Evolutionary conservation across 23 red algal genomes (phyloP).

Genomic region (Pyropia yezoensis): DNA sequence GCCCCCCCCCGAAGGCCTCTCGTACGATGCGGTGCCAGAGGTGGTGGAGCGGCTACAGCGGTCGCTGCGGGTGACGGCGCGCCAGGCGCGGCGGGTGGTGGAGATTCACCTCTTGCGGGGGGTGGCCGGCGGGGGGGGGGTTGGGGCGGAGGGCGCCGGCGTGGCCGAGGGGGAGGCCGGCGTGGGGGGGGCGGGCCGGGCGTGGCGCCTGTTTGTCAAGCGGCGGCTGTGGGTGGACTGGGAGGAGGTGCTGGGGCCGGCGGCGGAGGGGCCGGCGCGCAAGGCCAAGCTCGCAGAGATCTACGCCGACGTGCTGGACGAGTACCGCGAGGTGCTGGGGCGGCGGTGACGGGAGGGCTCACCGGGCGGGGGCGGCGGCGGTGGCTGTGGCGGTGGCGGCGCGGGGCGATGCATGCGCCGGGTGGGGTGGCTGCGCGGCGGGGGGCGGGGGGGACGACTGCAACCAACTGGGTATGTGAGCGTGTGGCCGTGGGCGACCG

Average conservation of each 20-base stretch:
- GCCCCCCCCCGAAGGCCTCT: not conserved
- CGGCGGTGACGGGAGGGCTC: too few relatives aligned
- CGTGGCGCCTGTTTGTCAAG: slow-evolving; percentile 58
- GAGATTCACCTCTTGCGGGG: slow-evolving; percentile 49
- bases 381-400: too few relatives aligned
- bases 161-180: slow-evolving; percentile 14
- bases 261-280: slow-evolving; percentile 25
- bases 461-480: too few relatives aligned
- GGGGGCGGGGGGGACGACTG: too few relatives aligned
- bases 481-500: too few relatives aligned
- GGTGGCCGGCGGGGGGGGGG: slow-evolving; percentile 23
- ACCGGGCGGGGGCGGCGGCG: too few relatives aligned
- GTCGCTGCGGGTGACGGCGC: slow-evolving; percentile 28
- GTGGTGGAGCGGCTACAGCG: slow-evolving; percentile 12
- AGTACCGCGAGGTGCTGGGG: slow-evolving; percentile 11
- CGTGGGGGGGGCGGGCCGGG: slow-evolving; percentile 23
- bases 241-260: slow-evolving; percentile 35
- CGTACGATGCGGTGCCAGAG: slow-evolving; percentile 10
- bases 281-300: slow-evolving; percentile 59
- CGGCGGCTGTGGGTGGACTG: slow-evolving; percentile 43
- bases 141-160: slow-evolving; percentile 14
- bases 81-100: slow-evolving; percentile 39
- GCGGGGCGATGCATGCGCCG: too few relatives aligned
- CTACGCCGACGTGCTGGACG: slow-evolving; percentile 43
- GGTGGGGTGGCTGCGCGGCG: too few relatives aligned